A percentile compares a stretch with the other conserved stretches of the same genome.
These are phyloP conservation scores for Cladophialophora bantiana DNA, from an alignment of 2,329 filamentous ascomycete genomes.

Conservation along the genomic window DNA sequence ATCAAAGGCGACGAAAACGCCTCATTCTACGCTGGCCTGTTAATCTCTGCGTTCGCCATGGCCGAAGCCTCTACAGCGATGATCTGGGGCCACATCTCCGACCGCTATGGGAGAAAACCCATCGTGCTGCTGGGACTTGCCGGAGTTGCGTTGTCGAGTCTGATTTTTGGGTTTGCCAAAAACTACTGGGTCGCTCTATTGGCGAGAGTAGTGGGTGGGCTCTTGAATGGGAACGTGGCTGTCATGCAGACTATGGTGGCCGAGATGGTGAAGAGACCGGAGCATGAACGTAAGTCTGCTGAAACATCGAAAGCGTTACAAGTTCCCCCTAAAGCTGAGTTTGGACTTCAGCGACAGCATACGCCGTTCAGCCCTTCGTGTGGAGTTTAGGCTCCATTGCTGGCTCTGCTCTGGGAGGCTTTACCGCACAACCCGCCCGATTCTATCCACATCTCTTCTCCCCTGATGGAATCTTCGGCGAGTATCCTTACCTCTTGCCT, in stretches of 20 bases:
- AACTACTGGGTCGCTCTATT: conserved; percentile 54
- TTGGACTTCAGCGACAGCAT: conserved; percentile 29
- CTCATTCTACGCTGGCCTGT: conserved; percentile 37
- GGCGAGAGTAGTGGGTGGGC: conserved; percentile 62
- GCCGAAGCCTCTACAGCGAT: conserved; percentile 54
- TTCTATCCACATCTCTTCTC: conserved; percentile 35
- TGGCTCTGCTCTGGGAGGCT: conserved; percentile 36
- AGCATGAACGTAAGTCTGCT: conserved; percentile 49
- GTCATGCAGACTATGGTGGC: conserved; percentile 77
- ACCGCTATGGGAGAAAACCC: conserved; percentile 49
- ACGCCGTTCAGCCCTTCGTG: conserved; percentile 37
- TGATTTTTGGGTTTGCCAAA: conserved; percentile 53
- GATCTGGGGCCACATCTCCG: conserved; percentile 53
- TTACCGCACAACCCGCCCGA: conserved; percentile 34
- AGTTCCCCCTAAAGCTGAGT: background rate
- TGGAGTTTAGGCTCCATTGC: conserved; percentile 38
- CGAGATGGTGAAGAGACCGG: conserved; percentile 70
- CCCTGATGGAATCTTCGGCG: conserved; percentile 34
- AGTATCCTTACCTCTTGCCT: conserved; percentile 39
- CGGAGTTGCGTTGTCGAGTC: conserved; percentile 50
- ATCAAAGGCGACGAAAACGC: conserved; percentile 47
- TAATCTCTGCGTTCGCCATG: conserved; percentile 55
- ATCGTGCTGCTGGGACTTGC: conserved; percentile 48
- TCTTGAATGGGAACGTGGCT: conserved; percentile 74
- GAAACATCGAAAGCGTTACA: background rate